Percentiles rank a stretch among this genome's conserved stretches.
Evolutionary conservation across 2,329 filamentous ascomycete genomes (phyloP).

Genomic region (Drechslerella stenobrocha): DNA sequence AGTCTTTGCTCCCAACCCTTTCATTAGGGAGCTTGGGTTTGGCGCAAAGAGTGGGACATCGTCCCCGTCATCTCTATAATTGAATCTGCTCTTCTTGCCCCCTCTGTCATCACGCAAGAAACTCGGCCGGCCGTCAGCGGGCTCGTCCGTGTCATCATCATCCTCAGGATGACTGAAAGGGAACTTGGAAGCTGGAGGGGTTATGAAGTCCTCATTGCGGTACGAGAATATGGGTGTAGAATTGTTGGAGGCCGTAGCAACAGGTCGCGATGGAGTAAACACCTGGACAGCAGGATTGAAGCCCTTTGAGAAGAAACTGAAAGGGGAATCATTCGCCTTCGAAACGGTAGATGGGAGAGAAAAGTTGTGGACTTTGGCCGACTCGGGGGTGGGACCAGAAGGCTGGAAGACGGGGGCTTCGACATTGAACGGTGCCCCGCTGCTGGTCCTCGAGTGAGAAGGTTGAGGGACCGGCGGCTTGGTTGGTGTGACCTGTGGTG

Average conservation of each 20-base stretch:
- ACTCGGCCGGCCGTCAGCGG: conserved; percentile 65
- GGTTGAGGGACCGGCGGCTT: conserved; percentile 53
- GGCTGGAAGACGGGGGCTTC: conserved; percentile 73
- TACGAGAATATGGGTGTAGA: conserved; percentile 54
- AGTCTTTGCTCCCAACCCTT: conserved; percentile 45
- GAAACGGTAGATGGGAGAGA: conserved; percentile 36
- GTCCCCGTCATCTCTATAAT: conserved; percentile 68
- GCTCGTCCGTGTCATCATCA: conserved; percentile 58
- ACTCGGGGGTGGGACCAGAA: conserved; percentile 41
- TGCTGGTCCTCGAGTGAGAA: conserved; percentile 50
- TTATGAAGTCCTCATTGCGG: conserved; percentile 69
- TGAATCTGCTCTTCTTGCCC: conserved; percentile 70
- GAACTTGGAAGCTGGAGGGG: conserved; percentile 62
- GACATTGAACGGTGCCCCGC: conserved; percentile 66
- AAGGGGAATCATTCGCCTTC: conserved; percentile 61
- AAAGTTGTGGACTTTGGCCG: conserved; percentile 31
- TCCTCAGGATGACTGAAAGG: no score
- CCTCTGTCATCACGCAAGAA: conserved; percentile 52
- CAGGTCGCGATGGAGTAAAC: conserved; percentile 67
- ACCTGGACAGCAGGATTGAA: conserved; percentile 76
- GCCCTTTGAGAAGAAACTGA: conserved; percentile 69
- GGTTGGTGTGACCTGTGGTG: conserved; percentile 57
- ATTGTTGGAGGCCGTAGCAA: conserved; percentile 68
- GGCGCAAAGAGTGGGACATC: conserved; percentile 74
- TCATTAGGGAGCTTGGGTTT: conserved; percentile 52